Conservation (phyloP, 2,329 filamentous ascomycete genomes). For the Penicillium glabrum region DNA sequence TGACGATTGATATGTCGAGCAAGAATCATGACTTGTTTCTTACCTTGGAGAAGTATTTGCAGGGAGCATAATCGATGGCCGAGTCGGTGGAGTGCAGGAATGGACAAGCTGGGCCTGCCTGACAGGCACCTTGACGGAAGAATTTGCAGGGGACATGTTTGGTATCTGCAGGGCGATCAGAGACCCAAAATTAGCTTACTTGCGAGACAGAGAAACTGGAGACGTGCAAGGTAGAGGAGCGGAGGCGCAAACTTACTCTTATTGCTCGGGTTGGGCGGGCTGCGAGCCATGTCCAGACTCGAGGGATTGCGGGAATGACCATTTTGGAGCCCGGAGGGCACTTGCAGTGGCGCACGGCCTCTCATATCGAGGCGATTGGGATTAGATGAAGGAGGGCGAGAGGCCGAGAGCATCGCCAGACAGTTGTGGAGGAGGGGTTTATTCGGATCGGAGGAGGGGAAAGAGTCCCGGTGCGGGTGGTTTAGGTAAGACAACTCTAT, state of each 20-base stretch:
- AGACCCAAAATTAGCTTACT: slow-evolving; percentile 8
- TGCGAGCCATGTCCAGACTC: slow-evolving; percentile 48
- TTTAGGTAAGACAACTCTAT: slow-evolving; percentile 9
- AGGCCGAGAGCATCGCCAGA: slow-evolving; percentile 24
- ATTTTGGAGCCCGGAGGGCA: slow-evolving; percentile 40
- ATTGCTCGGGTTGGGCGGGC: slow-evolving; percentile 46
- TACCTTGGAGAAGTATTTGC: slow-evolving; percentile 99
- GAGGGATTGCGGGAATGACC: slow-evolving; percentile 44
- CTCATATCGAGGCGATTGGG: slow-evolving; percentile 40
- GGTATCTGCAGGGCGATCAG: slow-evolving; percentile 63
- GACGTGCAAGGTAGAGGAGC: not conserved
- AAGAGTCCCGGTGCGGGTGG: slow-evolving; percentile 15
- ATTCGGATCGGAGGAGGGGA: slow-evolving; percentile 17
- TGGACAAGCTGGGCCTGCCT: slow-evolving; percentile 92
- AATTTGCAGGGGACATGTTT: slow-evolving; percentile 99
- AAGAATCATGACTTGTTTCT: slow-evolving; percentile 1
- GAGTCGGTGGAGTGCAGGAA: slow-evolving; percentile 92
- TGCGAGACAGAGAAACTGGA: not conserved
- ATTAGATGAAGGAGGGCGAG: slow-evolving; percentile 24
- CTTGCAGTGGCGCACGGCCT: slow-evolving; percentile 41
- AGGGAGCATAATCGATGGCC: slow-evolving; percentile 78
- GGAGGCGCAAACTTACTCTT: slow-evolving; percentile 31
- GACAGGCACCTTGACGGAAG: slow-evolving; percentile 93
- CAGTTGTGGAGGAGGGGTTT: slow-evolving; percentile 17
- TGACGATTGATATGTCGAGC: not conserved